Base-by-base conservation (phyloP, 768 basidiomycete genomes). In the Pleurotus giganteus region DNA sequence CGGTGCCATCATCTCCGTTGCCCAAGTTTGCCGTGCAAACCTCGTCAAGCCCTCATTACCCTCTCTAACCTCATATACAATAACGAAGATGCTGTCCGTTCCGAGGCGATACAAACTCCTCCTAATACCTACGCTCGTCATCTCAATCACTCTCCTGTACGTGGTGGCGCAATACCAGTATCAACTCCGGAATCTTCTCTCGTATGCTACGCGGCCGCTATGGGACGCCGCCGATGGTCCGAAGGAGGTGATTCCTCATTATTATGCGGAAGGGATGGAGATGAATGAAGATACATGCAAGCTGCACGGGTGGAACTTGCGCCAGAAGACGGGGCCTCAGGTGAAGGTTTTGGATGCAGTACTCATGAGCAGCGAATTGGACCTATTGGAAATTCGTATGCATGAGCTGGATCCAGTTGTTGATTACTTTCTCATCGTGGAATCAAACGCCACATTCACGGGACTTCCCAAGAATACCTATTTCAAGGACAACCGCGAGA, bases 321-420 rank as follows among this genome's bases (percentile, higher is more conserved):
- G 82, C 41, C 57, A 60, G 36, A 29, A 32, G 24, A 4, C 49
- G 11, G 23, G 31, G 6, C 61, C 64, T 15, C 44, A 57, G 27
- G 64, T 61, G 41, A 67, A 69, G 27, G 60, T 81, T 42, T 78
- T 76, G 69, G 72, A 85, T 60, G 81, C 83, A 3, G 75, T 85
- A 39, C 69, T 87, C 52, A 79, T 86, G 74, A 81, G 78, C 71
- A 82, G 75, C 56, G 84, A 87, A 62, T 68, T 86, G 28, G 85
- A 86, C 61, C 69, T 87, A 24, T 65, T 86, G 46, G 84, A 86
- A 64, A 78, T 86, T 52, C 77, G 85, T 19, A 67, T 86, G 69
- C 71, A 83, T 66, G 85, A 87, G 65, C 73, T 85, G 47, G 76
- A 78, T 54, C 65, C 74, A 4, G 72, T 82, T 44, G 83, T 85